Conservation (phyloP, 192 early-diverging fungal genomes). For the Lobosporangium transversale region DNA sequence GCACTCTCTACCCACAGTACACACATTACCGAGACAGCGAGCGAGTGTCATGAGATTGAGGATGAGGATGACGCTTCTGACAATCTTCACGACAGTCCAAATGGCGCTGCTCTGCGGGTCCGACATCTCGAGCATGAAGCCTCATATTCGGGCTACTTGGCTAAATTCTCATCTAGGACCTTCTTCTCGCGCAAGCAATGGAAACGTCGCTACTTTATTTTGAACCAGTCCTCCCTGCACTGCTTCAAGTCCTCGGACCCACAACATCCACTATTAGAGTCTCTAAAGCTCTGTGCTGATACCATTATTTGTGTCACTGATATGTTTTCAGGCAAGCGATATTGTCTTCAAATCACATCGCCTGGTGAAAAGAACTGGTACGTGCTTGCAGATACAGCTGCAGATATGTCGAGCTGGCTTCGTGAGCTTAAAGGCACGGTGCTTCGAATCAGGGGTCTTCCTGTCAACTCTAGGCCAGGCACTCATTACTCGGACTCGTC, state of each 20-base stretch:
- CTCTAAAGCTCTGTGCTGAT: conserved; percentile 38
- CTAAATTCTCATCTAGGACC: conserved; percentile 46
- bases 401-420: conserved; percentile 53
- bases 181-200: conserved; percentile 55
- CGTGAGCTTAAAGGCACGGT: conserved; percentile 52
- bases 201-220: conserved; percentile 56
- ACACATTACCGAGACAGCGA: not conserved
- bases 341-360: conserved; percentile 51
- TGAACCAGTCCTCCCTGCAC: conserved; percentile 42
- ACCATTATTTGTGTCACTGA: conserved; percentile 59
- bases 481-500: conserved; percentile 44
- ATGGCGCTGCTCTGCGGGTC: conserved; percentile 11
- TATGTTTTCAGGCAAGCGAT: conserved; percentile 50
- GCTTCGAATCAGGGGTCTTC: conserved; percentile 16
- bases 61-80: not conserved
- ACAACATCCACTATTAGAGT: conserved; percentile 42
- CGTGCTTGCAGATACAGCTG: conserved; percentile 51
- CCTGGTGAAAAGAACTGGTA: conserved; percentile 55
- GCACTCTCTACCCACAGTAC: conserved; percentile 2
- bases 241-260: conserved; percentile 57
- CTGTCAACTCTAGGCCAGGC: conserved; percentile 9
- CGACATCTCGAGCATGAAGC: conserved; percentile 30
- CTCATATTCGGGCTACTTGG: conserved; percentile 32
- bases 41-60: not conserved
- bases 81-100: not conserved